Conservation (phyloP, 805 yeast species). For the Sugiyamaella qingdaonensis region DNA sequence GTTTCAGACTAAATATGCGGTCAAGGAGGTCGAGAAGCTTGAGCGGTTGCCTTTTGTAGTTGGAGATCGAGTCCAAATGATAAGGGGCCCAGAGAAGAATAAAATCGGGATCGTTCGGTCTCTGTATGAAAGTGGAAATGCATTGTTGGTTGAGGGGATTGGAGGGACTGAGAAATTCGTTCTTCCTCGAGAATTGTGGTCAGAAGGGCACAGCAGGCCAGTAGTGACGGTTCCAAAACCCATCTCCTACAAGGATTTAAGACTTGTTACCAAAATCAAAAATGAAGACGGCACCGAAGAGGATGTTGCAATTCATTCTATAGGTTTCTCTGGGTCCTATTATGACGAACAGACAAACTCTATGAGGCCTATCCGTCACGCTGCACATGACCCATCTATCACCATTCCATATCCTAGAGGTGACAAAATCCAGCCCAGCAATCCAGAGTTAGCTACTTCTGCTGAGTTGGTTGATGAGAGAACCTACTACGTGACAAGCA, state of each 20-base stretch:
- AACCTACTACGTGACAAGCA: constrained; percentile 66
- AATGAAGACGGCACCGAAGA: constrained; percentile 57
- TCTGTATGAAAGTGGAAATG: constrained; percentile 56
- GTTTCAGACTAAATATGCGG: constrained; percentile 23
- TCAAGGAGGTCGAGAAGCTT: constrained; percentile 37
- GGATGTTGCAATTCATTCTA: constrained; percentile 74
- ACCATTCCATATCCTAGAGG: constrained; percentile 90
- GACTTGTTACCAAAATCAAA: constrained; percentile 72
- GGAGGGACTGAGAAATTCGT: constrained; percentile 60
- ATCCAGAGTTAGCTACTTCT: constrained; percentile 20
- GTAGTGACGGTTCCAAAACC: constrained; percentile 65
- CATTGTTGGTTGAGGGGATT: constrained; percentile 60
- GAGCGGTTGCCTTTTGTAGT: constrained; percentile 41
- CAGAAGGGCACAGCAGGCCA: constrained; percentile 65
- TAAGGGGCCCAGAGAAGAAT: constrained; percentile 70
- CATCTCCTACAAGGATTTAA: constrained; percentile 55
- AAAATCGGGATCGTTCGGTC: constrained; percentile 63
- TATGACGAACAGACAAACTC: constrained; percentile 70
- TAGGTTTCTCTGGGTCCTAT: constrained; percentile 63
- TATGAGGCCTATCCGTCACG: constrained; percentile 73
- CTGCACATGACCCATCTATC: constrained; percentile 61
- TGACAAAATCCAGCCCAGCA: constrained; percentile 47
- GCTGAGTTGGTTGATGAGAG: constrained; percentile 57
- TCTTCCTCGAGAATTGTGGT: constrained; percentile 71
- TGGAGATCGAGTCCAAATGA: constrained; percentile 74